phyloP scores from a whole-genome alignment of 768 basidiomycete genomes.

The Trichaptum fuscoviolaceum region DNA sequence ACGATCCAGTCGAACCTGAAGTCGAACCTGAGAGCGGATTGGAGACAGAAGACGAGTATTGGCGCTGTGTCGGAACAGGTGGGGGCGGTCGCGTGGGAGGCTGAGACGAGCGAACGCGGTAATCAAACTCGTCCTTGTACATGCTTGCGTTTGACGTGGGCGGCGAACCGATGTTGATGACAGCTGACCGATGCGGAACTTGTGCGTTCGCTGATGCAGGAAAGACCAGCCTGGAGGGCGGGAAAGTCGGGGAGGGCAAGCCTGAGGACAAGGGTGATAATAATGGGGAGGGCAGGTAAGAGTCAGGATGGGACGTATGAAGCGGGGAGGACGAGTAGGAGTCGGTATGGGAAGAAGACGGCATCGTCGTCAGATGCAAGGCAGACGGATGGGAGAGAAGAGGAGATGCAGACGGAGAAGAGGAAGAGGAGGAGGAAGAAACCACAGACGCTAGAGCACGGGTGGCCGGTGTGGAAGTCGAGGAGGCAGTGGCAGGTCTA shows the following conservation, averaged over 20 bases:
- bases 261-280: neutral
- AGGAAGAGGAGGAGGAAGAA: constrained; percentile 1
- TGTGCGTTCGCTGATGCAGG: neutral
- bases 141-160: constrained; percentile 1
- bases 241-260: neutral
- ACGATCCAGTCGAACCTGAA: neutral
- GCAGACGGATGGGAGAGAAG: neutral
- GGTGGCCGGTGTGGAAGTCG: neutral
- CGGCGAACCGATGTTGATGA: neutral
- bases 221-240: neutral
- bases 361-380: neutral
- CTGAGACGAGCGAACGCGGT: neutral
- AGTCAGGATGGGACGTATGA: neutral
- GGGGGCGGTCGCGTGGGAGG: neutral
- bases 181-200: neutral
- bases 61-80: neutral
- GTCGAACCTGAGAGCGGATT: neutral
- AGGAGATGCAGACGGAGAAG: constrained; percentile 1
- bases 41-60: neutral
- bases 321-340: neutral
- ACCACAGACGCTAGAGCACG: neutral
- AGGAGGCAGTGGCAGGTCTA: neutral
- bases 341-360: neutral
- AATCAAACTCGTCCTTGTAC: neutral
- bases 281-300: neutral